These are phyloP conservation scores for Geosmithia morbida DNA, from an alignment of 2,329 filamentous ascomycete genomes.

Conservation along the genomic window DNA sequence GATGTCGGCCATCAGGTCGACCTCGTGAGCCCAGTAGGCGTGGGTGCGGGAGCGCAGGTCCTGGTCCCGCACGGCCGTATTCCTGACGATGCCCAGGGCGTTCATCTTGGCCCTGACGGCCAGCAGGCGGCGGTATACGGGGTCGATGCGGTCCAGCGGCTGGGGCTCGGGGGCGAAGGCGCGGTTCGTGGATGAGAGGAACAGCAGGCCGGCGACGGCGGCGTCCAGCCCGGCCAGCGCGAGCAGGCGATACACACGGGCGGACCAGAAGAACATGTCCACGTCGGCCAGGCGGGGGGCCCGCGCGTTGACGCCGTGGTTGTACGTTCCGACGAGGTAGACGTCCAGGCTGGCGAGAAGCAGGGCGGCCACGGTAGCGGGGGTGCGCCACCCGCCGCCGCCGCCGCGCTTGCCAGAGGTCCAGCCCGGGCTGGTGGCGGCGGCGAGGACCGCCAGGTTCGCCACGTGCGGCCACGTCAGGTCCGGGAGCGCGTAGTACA, in stretches of 20 bases:
- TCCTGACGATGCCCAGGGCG: slow-evolving; percentile 62
- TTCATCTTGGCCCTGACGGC: slow-evolving; percentile 51
- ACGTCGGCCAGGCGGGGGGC: slow-evolving; percentile 48
- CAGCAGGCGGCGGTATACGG: slow-evolving; percentile 39
- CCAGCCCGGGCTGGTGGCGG: slow-evolving; percentile 56
- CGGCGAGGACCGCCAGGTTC: slow-evolving; percentile 58
- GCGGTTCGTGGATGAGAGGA: slow-evolving; percentile 65
- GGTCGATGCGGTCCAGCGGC: slow-evolving; percentile 52
- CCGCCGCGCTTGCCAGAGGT: slow-evolving; percentile 29
- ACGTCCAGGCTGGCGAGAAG: slow-evolving; percentile 48
- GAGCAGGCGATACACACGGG: slow-evolving; percentile 47
- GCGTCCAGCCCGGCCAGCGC: slow-evolving; percentile 51
- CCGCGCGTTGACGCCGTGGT: slow-evolving; percentile 47
- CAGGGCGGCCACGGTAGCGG: slow-evolving; percentile 50
- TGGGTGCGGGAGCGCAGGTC: slow-evolving; percentile 50
- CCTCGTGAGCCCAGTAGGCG: slow-evolving; percentile 73
- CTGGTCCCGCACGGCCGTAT: slow-evolving; percentile 63
- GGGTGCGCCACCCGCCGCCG: slow-evolving; percentile 53
- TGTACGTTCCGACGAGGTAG: slow-evolving; percentile 50
- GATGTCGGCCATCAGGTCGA: slow-evolving; percentile 53
- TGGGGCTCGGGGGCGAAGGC: slow-evolving; percentile 52
- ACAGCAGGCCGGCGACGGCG: slow-evolving; percentile 50
- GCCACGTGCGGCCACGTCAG: slow-evolving; percentile 64
- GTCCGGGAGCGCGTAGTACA: slow-evolving; percentile 66
- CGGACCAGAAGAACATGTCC: slow-evolving; percentile 58